Conservation (phyloP, 1,139 yeast species). For the Nakaseomyces bracarensis region DNA sequence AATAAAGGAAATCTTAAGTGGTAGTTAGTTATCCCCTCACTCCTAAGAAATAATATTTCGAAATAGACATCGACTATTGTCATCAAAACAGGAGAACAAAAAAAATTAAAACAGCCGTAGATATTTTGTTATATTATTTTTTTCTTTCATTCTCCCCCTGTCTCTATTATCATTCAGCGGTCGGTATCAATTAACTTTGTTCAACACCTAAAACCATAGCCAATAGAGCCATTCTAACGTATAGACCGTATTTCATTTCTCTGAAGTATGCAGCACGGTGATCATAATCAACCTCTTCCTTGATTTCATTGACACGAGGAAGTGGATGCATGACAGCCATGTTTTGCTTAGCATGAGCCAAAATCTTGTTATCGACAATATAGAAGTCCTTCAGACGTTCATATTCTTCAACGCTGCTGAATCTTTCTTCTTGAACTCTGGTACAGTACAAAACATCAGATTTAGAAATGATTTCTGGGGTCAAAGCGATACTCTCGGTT, state of each 20-base stretch:
- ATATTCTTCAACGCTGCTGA: conserved; percentile 65
- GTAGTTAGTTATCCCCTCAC: too few species aligned
- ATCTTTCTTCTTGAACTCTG: conserved; percentile 96
- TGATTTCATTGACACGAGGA: conserved; percentile 93
- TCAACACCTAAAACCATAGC: conserved; percentile 96
- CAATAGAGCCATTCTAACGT: conserved; percentile 95
- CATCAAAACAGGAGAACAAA: too few species aligned
- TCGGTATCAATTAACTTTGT: conserved; percentile 19
- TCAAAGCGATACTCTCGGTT: conserved; percentile 64
- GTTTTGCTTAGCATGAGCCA: conserved; percentile 90
- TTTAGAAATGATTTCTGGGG: conserved; percentile 74
- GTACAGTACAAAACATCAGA: conserved; percentile 97
- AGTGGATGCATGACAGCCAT: conserved; percentile 99
- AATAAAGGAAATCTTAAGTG: background rate
- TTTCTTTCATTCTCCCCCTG: too few species aligned
- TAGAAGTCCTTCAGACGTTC: conserved; percentile 85
- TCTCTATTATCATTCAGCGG: too few species aligned
- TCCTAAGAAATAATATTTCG: too few species aligned
- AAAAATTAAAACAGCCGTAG: too few species aligned
- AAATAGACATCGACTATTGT: too few species aligned
- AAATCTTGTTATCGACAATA: conserved; percentile 84
- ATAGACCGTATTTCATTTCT: conserved; percentile 97
- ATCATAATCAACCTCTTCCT: conserved; percentile 97
- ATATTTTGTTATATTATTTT: background rate
- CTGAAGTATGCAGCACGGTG: conserved; percentile 99